Base-by-base conservation (phyloP, 192 early-diverging fungal genomes). In the Diversispora eburnea region DNA sequence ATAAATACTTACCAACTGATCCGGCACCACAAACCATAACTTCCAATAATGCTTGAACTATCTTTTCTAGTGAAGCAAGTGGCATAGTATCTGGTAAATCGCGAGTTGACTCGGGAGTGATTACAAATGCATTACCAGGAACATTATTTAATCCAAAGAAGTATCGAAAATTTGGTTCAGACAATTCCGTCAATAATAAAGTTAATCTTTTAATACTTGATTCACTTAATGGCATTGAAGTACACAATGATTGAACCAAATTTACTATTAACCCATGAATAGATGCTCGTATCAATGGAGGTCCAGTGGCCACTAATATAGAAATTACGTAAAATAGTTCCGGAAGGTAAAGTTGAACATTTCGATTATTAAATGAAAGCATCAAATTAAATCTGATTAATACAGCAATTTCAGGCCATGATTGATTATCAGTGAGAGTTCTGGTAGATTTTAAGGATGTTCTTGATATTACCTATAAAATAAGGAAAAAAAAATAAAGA, bases 231-330 rank as follows among this genome's bases (percentile, higher is more conserved):
- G 84, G 81, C 33, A 88, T 85, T 1, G 87, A 70, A 2, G 91
- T 92, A 15, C 83, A 88, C 56, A 97, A 75, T 2, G 90, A 89
- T 77, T 97, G 96, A 13, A 98, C 88, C 43, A 95, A 84, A 69
- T 98, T 96, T 71, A 96, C 88, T 4, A 95, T 92, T 49, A 96
- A 88, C n/a, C 94, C 95, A 75, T 98, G 95, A 10, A 97, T 87
- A n/a, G 94, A 90, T 0, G 91, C 84, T 5, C 95, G 88, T 63
- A 97, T 91, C 33, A 94, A 73, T 5, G 93, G 90, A 0, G 93
- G 87, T 0, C 96, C 96, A 6, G 93, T 80, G 49, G 94, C 94
- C 8, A 95, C 87, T 63, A 97, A 77, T 76, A 97, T 81, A 25
- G 91, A 90, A 0, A 95, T 85, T 62, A 96, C 85, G 68, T 95